Conservation (phyloP, 768 basidiomycete genomes). For the Suillus bovinus region DNA sequence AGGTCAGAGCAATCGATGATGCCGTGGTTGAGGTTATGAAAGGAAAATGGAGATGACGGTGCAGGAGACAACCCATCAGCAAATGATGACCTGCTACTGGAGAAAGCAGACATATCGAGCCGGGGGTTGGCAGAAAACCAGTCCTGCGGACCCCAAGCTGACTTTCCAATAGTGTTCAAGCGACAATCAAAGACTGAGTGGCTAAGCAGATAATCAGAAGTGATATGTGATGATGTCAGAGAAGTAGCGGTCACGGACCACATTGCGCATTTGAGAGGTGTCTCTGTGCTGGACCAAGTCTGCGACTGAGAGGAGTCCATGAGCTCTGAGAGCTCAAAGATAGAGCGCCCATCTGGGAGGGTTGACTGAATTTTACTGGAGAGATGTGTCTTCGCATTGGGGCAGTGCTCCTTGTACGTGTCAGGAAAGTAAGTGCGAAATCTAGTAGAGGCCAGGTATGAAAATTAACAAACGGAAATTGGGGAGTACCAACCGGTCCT, state of each 20-base stretch:
- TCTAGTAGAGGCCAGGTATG: constrained; percentile 36
- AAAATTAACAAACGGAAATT: neutral
- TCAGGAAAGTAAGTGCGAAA: constrained; percentile 92
- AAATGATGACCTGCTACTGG: constrained; percentile 44
- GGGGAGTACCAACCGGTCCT: constrained; percentile 68
- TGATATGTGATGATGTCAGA: constrained; percentile 64
- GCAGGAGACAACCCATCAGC: constrained; percentile 48
- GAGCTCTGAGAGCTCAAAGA: constrained; percentile 67
- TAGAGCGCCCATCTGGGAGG: constrained; percentile 78
- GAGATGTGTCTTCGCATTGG: constrained; percentile 86
- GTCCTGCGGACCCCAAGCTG: constrained; percentile 80
- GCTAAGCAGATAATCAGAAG: constrained; percentile 59
- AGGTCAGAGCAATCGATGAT: constrained; percentile 84
- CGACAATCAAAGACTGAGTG: constrained; percentile 51
- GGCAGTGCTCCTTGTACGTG: constrained; percentile 88
- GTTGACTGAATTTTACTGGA: constrained; percentile 82
- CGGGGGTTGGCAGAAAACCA: constrained; percentile 85
- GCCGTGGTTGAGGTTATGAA: constrained; percentile 64
- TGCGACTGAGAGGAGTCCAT: constrained; percentile 57
- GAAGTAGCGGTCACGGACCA: constrained; percentile 57
- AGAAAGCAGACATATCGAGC: constrained; percentile 55
- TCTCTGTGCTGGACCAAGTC: constrained; percentile 59
- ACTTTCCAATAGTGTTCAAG: constrained; percentile 74
- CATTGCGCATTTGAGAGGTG: constrained; percentile 55
- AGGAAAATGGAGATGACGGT: constrained; percentile 58